Evolutionary conservation across 495 filamentous ascomycete species (phyloP).

Genomic region (Xylaria flabelliformis): DNA sequence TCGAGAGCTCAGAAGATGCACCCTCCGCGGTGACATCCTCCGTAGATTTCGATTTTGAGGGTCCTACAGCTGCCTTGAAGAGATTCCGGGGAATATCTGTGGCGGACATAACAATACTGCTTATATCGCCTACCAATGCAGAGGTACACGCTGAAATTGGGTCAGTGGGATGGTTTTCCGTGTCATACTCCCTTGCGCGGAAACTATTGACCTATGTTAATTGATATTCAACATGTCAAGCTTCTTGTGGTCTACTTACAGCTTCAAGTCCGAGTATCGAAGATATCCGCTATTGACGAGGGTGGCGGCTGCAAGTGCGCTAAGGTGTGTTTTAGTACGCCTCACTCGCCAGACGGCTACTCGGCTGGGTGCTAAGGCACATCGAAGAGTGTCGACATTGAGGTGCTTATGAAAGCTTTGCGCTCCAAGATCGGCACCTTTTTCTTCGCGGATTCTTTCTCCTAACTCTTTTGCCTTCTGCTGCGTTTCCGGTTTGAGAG

Average conservation of each 20-base stretch:
- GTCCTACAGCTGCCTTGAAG: constrained; percentile 56
- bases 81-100: constrained; percentile 82
- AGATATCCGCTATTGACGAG: constrained; percentile 67
- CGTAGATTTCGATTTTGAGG: constrained; percentile 29
- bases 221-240: background rate
- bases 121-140: constrained; percentile 75
- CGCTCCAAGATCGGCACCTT: constrained; percentile 67
- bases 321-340: constrained; percentile 66
- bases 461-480: constrained; percentile 65
- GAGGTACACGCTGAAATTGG: constrained; percentile 75
- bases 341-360: constrained; percentile 75
- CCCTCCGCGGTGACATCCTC: constrained; percentile 29
- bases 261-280: constrained; percentile 68
- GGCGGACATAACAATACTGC: constrained; percentile 78
- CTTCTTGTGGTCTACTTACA: constrained; percentile 55
- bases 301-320: constrained; percentile 70
- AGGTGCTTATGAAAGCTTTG: constrained; percentile 74
- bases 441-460: constrained; percentile 66
- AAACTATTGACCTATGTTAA: constrained; percentile 54
- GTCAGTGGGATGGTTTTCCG: constrained; percentile 73
- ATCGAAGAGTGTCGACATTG: constrained; percentile 64
- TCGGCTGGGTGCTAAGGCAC: constrained; percentile 66
- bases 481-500: constrained; percentile 61
- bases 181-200: constrained; percentile 71
- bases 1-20: constrained; percentile 11